Conservation (phyloP, 495 filamentous ascomycete species). For the Hypoxylon fuscum region DNA sequence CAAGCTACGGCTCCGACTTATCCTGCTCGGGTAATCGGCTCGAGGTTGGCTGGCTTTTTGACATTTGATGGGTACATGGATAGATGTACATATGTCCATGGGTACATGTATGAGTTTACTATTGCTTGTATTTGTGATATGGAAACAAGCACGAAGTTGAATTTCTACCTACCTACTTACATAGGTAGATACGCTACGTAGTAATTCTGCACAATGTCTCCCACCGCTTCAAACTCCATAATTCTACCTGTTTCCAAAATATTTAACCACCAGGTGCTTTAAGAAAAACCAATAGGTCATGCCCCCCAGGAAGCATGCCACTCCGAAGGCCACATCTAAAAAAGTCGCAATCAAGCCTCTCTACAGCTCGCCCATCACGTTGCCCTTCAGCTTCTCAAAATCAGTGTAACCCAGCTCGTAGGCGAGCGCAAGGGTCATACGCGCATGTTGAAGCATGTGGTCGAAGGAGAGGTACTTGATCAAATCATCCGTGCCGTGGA, state of each 20-base stretch:
- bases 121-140: no score
- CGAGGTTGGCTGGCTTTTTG: no score
- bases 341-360: neutral
- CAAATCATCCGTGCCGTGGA: slow-evolving; percentile 89
- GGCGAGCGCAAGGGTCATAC: slow-evolving; percentile 86
- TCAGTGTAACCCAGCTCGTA: slow-evolving; percentile 85
- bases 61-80: no score
- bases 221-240: neutral
- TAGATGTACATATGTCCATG: no score
- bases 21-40: slow-evolving; percentile 34
- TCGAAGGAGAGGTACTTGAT: slow-evolving; percentile 91
- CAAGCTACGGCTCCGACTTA: slow-evolving; percentile 24
- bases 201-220: neutral
- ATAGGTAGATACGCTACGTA: neutral
- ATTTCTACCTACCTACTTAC: neutral
- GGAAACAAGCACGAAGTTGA: neutral
- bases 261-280: neutral
- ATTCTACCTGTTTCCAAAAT: neutral
- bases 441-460: slow-evolving; percentile 97
- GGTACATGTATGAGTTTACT: no score
- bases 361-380: slow-evolving; percentile 42
- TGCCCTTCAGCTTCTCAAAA: slow-evolving; percentile 50
- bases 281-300: no score
- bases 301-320: no score
- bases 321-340: no score